Evolutionary conservation across 73 alveolate species (phyloP).

Genomic region (Tetrahymena thermophila): DNA sequence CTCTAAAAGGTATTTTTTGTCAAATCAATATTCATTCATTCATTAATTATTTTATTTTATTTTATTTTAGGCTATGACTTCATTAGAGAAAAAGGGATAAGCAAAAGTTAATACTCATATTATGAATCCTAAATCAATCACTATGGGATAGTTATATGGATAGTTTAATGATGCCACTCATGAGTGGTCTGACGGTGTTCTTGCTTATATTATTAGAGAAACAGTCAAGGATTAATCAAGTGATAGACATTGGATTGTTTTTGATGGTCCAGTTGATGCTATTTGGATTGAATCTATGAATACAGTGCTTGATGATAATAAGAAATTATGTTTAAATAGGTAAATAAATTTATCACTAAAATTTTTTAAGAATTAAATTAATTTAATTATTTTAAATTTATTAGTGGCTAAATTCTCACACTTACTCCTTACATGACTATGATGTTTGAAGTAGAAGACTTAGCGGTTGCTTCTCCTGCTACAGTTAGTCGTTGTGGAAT

Average conservation of each 20-base stretch:
- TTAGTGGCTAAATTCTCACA: conserved; percentile 79
- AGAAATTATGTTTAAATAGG: conserved; percentile 86
- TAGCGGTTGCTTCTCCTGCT: conserved; percentile 89
- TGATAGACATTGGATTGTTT: conserved; percentile 92
- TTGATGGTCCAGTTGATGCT: conserved; percentile 98
- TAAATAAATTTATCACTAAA: not conserved
- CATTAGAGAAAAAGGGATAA: conserved; percentile 58
- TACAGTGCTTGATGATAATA: conserved; percentile 98
- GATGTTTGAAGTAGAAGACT: conserved; percentile 88
- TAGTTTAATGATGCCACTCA: conserved; percentile 94
- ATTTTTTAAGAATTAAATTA: not conserved
- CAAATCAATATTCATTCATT: too few relatives aligned
- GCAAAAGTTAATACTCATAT: conserved; percentile 76
- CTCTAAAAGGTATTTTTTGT: conserved; percentile 35
- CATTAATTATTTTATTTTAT: too few relatives aligned
- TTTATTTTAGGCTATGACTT: conserved; percentile 62
- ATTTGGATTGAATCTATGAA: conserved; percentile 97
- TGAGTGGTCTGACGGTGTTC: conserved; percentile 98
- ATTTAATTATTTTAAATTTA: conserved; percentile 51
- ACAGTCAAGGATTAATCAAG: conserved; percentile 73
- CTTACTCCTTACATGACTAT: conserved; percentile 80
- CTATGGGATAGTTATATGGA: conserved; percentile 98
- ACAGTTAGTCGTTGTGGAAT: conserved; percentile 86
- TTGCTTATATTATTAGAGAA: conserved; percentile 85
- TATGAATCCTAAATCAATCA: conserved; percentile 96